A percentile compares a stretch with the other conserved stretches of the same genome.
These are phyloP conservation scores for Corylus americana DNA, from an alignment of 306 rosid species.

Conservation along the genomic window DNA sequence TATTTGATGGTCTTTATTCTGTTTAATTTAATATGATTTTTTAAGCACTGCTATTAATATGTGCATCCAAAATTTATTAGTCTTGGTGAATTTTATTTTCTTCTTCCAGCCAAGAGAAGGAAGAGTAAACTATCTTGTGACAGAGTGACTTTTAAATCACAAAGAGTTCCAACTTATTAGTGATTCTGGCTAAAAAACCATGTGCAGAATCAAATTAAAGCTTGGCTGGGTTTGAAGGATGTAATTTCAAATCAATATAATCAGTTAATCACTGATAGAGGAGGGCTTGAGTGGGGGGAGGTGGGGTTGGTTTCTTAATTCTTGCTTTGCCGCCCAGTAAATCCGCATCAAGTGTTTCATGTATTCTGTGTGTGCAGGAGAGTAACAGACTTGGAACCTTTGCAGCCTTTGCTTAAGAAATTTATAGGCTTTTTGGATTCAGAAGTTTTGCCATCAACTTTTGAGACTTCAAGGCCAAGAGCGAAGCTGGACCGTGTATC, in stretches of 20 bases:
- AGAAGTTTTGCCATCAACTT: conserved; percentile 59
- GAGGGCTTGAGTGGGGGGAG: not conserved
- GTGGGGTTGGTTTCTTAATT: not conserved
- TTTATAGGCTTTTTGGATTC: conserved; percentile 73
- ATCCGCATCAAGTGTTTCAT: not conserved
- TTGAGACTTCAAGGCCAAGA: conserved; percentile 59
- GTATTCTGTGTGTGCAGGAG: conserved; percentile 49
- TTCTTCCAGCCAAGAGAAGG: not conserved
- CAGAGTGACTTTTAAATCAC: not conserved
- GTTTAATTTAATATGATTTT: too few species aligned
- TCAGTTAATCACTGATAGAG: not conserved
- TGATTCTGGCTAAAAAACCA: not conserved
- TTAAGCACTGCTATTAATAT: not conserved
- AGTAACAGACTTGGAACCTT: conserved; percentile 78
- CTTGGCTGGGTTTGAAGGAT: not conserved
- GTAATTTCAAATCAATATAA: not conserved
- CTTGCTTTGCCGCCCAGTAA: not conserved
- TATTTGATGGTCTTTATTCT: not conserved
- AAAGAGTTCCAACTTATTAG: not conserved
- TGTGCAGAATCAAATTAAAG: not conserved
- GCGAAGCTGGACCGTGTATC: conserved; percentile 70
- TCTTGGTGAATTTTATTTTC: too few species aligned
- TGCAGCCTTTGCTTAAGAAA: conserved; percentile 89
- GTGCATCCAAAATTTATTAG: too few species aligned
- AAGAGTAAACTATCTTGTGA: not conserved